Evolutionary conservation across 139 green algal genomes (phyloP).

Genomic region (Chlamydomonas asymmetrica): DNA sequence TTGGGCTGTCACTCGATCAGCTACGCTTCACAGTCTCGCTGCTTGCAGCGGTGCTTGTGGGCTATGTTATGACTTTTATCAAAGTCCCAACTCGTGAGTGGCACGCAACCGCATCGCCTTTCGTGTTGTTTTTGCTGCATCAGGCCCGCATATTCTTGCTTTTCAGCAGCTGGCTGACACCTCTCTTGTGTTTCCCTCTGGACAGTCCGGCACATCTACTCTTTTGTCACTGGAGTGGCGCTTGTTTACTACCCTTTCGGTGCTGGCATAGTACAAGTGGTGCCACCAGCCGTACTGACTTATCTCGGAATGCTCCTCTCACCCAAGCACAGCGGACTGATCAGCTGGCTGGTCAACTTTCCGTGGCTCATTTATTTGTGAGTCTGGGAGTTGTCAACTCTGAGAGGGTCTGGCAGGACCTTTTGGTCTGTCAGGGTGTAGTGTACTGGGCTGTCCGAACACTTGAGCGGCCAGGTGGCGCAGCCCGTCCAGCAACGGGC

Average conservation of each 20-base stretch:
- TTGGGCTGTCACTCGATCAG: constrained; percentile 22
- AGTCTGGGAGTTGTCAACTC: not conserved
- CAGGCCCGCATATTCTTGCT: not conserved
- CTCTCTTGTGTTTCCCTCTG: not conserved
- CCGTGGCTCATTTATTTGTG: constrained; percentile 72
- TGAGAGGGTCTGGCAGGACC: not conserved
- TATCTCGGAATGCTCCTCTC: constrained; percentile 68
- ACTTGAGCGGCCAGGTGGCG: not conserved
- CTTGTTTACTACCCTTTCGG: constrained; percentile 86
- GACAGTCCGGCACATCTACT: constrained; percentile 71
- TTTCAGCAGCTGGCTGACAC: not conserved
- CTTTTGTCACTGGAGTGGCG: constrained; percentile 54
- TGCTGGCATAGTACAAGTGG: constrained; percentile 53
- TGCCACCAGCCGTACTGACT: constrained; percentile 50
- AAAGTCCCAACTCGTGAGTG: constrained; percentile 37
- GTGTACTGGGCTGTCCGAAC: not conserved
- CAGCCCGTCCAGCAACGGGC: not conserved
- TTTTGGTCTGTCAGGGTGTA: not conserved
- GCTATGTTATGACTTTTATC: constrained; percentile 33
- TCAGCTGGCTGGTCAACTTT: constrained; percentile 76
- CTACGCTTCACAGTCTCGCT: constrained; percentile 62
- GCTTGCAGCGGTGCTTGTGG: constrained; percentile 44
- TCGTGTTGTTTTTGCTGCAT: no score
- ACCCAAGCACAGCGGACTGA: constrained; percentile 50
- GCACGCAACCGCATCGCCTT: not conserved